Evolutionary conservation across 129 eudicot genomes (phyloP).

Genomic region (Oenanthe sinensis): DNA sequence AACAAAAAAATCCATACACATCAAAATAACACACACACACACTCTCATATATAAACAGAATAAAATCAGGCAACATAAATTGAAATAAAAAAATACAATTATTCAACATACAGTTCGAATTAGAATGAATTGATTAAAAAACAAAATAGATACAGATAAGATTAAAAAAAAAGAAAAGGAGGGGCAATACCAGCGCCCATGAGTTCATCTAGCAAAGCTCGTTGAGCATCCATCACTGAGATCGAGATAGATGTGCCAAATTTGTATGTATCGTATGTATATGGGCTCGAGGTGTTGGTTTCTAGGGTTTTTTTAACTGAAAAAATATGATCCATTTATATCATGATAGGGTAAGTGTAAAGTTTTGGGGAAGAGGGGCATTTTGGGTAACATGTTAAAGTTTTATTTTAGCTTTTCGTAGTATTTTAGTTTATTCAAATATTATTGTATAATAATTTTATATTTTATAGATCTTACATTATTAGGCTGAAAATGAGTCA

Average conservation of each 20-base stretch:
- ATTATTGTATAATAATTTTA: too few species aligned
- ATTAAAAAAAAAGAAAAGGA: neutral
- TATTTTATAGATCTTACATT: too few species aligned
- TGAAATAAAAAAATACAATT: too few species aligned
- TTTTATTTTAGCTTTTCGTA: too few species aligned
- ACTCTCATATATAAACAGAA: neutral
- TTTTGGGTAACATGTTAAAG: neutral
- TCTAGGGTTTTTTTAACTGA: neutral
- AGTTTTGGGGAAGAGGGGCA: neutral
- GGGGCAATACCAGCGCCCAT: slow-evolving; percentile 75
- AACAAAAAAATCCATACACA: neutral
- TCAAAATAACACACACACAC: neutral
- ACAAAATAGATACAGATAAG: neutral
- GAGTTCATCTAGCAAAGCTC: slow-evolving; percentile 97
- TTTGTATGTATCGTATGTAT: neutral
- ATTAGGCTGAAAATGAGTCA: too few species aligned
- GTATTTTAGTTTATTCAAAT: too few species aligned
- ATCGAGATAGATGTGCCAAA: neutral
- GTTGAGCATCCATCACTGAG: slow-evolving; percentile 77
- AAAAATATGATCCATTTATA: neutral
- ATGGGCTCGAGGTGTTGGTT: neutral
- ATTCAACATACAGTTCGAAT: neutral
- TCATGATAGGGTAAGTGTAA: neutral
- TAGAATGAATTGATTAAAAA: neutral
- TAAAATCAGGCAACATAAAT: neutral